A percentile compares a stretch with the other conserved stretches of the same genome.
phyloP scores from a whole-genome alignment of 176 grass and related monocot species.

The Lolium multiflorum region DNA sequence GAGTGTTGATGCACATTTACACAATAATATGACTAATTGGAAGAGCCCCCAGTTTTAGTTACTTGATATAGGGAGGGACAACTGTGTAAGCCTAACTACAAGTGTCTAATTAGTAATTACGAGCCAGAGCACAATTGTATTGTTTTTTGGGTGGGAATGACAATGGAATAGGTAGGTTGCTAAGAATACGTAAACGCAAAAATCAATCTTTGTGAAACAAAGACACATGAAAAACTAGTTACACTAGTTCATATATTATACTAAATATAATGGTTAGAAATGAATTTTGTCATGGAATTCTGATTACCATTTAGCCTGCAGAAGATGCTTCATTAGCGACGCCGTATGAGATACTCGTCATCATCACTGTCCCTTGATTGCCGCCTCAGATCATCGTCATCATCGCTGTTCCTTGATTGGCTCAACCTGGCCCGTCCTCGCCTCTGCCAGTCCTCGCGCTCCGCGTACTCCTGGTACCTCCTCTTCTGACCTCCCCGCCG shows the following conservation, averaged over 20 bases:
- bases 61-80: background rate
- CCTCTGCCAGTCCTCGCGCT: conserved; percentile 41
- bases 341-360: conserved; percentile 37
- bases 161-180: background rate
- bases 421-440: conserved; percentile 39
- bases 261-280: background rate
- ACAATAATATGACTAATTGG: conserved; percentile 20
- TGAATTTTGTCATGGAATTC: background rate
- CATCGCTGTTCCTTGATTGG: conserved; percentile 44
- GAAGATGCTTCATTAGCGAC: conserved; percentile 12
- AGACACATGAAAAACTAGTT: background rate
- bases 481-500: conserved; percentile 32
- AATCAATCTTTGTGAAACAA: conserved; percentile 28
- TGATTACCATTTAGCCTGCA: conserved; percentile 47
- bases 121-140: background rate
- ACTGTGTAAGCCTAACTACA: conserved; percentile 14
- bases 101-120: background rate
- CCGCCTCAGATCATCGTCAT: conserved; percentile 42
- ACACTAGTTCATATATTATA: background rate
- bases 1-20: background rate
- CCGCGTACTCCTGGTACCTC: conserved; percentile 41
- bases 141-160: background rate
- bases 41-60: background rate
- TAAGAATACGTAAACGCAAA: background rate
- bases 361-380: conserved; percentile 44